These are phyloP conservation scores for Meira nashicola DNA, from an alignment of 1,284 basidiomycete species.

Conservation along the genomic window DNA sequence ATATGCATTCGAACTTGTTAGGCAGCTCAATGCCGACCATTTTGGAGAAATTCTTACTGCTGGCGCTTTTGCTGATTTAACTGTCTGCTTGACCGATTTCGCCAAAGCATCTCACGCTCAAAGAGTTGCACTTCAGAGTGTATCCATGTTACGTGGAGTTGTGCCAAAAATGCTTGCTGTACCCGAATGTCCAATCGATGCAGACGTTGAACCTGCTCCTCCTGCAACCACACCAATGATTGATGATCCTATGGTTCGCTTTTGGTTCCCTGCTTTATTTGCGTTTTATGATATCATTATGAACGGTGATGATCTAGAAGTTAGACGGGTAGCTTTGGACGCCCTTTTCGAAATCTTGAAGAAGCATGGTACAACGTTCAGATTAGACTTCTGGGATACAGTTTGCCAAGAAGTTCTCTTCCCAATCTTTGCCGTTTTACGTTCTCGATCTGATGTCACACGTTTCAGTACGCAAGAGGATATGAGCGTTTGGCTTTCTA, in stretches of 20 bases:
- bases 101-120: conserved; percentile 96
- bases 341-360: conserved; percentile 92
- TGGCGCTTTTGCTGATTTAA: conserved; percentile 91
- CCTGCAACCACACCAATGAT: conserved; percentile 31
- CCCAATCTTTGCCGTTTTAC: conserved; percentile 95
- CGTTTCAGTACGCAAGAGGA: conserved; percentile 95
- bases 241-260: conserved; percentile 55
- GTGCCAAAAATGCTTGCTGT: conserved; percentile 75
- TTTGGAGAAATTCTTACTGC: conserved; percentile 84
- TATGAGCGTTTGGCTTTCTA: conserved; percentile 98
- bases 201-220: conserved; percentile 32
- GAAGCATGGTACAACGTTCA: conserved; percentile 78
- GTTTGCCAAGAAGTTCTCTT: conserved; percentile 93
- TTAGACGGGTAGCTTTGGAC: conserved; percentile 78
- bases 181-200: conserved; percentile 34
- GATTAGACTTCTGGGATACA: conserved; percentile 95
- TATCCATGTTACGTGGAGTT: conserved; percentile 82
- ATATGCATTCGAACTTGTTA: conserved; percentile 94
- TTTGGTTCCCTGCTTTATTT: conserved; percentile 95
- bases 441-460: conserved; percentile 72
- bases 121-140: conserved; percentile 91
- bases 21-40: conserved; percentile 81
- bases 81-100: conserved; percentile 96
- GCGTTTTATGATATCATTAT: conserved; percentile 99
- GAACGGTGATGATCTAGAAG: conserved; percentile 98